Evolutionary conservation across 257 asterid species (phyloP).

Genomic region (Anisodus tanguticus): DNA sequence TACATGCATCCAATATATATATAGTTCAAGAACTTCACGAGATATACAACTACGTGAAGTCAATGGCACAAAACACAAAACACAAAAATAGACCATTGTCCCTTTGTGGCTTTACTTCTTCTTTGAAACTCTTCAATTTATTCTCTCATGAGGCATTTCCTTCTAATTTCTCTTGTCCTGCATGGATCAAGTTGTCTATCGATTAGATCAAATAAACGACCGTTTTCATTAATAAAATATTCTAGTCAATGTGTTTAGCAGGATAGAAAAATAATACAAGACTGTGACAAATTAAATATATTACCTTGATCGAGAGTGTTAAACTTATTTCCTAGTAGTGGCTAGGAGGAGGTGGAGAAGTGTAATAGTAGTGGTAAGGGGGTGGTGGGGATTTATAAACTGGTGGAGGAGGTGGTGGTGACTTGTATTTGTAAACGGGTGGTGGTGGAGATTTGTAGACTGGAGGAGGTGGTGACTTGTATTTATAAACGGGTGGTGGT

Average conservation of each 20-base stretch:
- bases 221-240: not conserved
- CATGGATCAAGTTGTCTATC: not conserved
- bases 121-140: not conserved
- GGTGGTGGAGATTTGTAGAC: too few species aligned
- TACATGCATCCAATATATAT: not conserved
- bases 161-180: not conserved
- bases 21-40: conserved; percentile 18
- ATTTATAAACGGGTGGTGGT: too few species aligned
- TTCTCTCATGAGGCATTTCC: not conserved
- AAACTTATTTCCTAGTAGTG: too few species aligned
- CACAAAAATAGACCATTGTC: not conserved
- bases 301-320: too few species aligned
- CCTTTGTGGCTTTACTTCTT: not conserved
- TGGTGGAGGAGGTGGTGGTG: too few species aligned
- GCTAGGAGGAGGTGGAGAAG: conserved; percentile 22
- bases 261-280: too few species aligned
- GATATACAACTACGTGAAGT: conserved; percentile 29
- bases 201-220: not conserved
- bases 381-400: not conserved
- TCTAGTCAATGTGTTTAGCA: not conserved
- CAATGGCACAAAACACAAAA: conserved; percentile 6
- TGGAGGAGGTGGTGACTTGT: too few species aligned
- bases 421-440: too few species aligned
- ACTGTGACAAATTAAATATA: too few species aligned
- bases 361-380: not conserved